Base-by-base conservation (phyloP, 106 monocot species). In the Amphibolis antarctica region DNA sequence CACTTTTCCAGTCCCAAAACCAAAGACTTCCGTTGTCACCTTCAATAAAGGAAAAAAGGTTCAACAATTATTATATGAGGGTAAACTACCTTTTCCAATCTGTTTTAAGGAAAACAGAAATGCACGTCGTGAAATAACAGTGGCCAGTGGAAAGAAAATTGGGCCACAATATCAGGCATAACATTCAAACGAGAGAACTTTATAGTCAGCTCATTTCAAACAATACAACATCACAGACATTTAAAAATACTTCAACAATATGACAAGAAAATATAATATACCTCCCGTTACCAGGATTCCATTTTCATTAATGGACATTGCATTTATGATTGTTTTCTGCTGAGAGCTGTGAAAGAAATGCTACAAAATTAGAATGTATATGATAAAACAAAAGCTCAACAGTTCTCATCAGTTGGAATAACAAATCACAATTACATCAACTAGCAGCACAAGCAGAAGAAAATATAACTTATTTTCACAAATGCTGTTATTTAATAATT, bases 1-100 rank as follows among this genome's bases (percentile, higher is more conserved):
- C 96, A 27, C 90, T 98, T 62, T 87, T 96, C 96, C 89, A 90
- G 67, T 96, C 96, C 96, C 96, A 96, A 68, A 96, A 96, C 96
- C 96, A 96, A 14, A 98, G 69, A 67, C 96, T 98, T 36, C 96
- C 96, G 75, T 98, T 98, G 73, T 98, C 96, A 72, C 96, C 96
- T 98, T 64, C 23, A 36, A 66, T 28, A 3, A 64, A 13, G 19
- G n/a, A n/a, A n/a, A 9, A 22, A 64, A 12, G 56, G 26, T 29
- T 56, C 56, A 57, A 28, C 10, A 29, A 26, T 28, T 15, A 57
- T 3, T 30, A 3, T 15, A 48, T 12, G 48, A 49, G 48, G 3
- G n/a, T 12, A 49, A 49, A 49, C n/a, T 49, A 14, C 48, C 3
- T 36, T 36, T 36, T 36, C 11, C 10, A 49, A 49, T 17, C 3